These are phyloP conservation scores for Lasiosphaeris hirsuta DNA, from an alignment of 495 filamentous ascomycete genomes.

Conservation along the genomic window DNA sequence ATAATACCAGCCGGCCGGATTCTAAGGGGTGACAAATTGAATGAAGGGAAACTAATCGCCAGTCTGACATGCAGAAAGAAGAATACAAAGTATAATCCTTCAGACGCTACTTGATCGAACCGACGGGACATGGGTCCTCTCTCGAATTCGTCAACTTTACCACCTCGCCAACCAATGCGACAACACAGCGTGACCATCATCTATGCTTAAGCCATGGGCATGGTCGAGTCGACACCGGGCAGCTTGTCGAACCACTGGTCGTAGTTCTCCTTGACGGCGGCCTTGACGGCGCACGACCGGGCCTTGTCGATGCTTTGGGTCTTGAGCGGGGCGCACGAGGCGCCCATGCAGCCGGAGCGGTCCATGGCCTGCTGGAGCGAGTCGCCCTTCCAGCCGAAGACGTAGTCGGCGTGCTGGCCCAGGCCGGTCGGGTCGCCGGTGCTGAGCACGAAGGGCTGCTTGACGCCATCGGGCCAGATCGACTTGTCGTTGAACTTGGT, in stretches of 20 bases:
- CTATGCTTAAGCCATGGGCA: conserved; percentile 13
- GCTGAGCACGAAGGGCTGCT: conserved; percentile 12
- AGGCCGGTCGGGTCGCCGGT: conserved; percentile 3
- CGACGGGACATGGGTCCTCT: too few species aligned
- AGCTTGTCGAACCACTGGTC: conserved; percentile 22
- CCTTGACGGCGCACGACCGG: conserved; percentile 35
- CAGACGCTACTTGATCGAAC: too few species aligned
- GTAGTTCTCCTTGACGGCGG: conserved; percentile 38
- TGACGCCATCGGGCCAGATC: background rate
- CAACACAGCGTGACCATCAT: too few species aligned
- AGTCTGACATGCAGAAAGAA: too few species aligned
- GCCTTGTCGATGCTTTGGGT: conserved; percentile 36
- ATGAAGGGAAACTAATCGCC: too few species aligned
- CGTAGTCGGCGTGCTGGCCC: conserved; percentile 14
- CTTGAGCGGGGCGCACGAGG: conserved; percentile 34
- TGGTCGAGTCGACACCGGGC: conserved; percentile 16
- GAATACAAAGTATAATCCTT: too few species aligned
- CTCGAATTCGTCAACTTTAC: too few species aligned
- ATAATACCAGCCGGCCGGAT: too few species aligned
- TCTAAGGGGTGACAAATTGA: too few species aligned
- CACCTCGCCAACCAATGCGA: too few species aligned
- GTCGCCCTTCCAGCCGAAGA: conserved; percentile 27
- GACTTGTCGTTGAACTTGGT: conserved; percentile 15
- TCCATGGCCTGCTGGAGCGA: conserved; percentile 49
- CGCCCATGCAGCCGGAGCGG: conserved; percentile 41